A percentile compares a stretch with the other conserved stretches of the same genome.
phyloP scores from a whole-genome alignment of 2,329 filamentous ascomycete genomes.

The Mollisiaceae sp. region DNA sequence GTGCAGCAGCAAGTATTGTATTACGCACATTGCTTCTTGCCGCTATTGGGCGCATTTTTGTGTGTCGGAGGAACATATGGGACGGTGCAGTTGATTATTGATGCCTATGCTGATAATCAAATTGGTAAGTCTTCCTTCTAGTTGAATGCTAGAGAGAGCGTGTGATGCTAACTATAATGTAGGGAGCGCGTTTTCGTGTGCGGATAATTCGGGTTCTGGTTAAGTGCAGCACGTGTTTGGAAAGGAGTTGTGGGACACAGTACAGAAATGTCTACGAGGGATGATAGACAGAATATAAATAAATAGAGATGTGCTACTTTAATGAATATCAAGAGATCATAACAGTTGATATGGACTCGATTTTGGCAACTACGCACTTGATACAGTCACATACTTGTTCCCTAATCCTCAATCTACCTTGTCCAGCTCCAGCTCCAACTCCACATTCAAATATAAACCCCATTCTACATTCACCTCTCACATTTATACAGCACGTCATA shows the following conservation, averaged over 20 bases:
- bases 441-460: too few relatives aligned
- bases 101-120: constrained; percentile 50
- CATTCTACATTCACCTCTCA: too few relatives aligned
- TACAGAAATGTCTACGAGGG: not conserved
- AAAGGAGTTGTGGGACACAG: not conserved
- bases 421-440: too few relatives aligned
- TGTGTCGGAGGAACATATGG: constrained; percentile 50
- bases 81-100: constrained; percentile 55
- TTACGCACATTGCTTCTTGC: constrained; percentile 45
- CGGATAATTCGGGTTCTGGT: constrained; percentile 46
- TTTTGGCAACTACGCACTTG: too few relatives aligned
- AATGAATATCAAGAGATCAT: constrained; percentile 1
- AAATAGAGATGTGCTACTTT: not conserved
- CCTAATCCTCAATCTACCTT: too few relatives aligned
- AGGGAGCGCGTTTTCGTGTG: constrained; percentile 52
- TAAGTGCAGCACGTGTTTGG: not conserved
- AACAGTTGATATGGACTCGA: too few relatives aligned
- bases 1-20: constrained; percentile 37
- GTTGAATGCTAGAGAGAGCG: not conserved
- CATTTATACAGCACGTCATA: too few relatives aligned
- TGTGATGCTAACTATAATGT: constrained; percentile 10
- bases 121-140: constrained; percentile 33
- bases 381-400: too few relatives aligned
- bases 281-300: not conserved
- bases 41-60: constrained; percentile 46